Base-by-base conservation (phyloP, 495 filamentous ascomycete species). In the Poronia punctata region DNA sequence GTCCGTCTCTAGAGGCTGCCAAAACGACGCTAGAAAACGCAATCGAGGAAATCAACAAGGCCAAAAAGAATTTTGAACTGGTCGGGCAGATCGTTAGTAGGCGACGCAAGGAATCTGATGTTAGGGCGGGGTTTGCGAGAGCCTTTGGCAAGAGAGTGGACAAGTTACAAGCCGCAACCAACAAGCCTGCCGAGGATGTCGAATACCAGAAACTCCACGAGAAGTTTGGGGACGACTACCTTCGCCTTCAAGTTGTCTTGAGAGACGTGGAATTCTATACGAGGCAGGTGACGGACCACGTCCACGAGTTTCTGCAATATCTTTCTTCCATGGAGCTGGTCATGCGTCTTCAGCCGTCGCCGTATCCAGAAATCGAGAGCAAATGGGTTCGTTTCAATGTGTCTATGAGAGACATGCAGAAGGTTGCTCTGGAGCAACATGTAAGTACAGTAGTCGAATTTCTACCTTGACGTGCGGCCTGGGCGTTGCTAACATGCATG, bases 191-290 rank as follows among this genome's bases (percentile, higher is more conserved):
- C 19, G 84, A 94, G 33, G 92, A 98, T 57, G 74, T 78, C 19
- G 78, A 77, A 7, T 98, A 92, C 54, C 70, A 80, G 38, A 74
- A 78, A 38, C 60, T 93, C 9, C 72, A 86, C 32, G 79, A 90
- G 49, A 81, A 75, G 46, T 93, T 88, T 50, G 78, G 80, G n/a
- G 80, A 88, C 38, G 86, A 93, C 53, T 95, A 82, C 58, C 80
- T 94, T 52, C 80, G 86, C 44, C 68, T 96, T 21, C 88, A 96
- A 53, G 80, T 97, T 28, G 83, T 95, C 18, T 74, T 94, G 57
- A 76, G 88, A 30, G 92, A 99, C 60, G 80, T 94, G 10, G 84
- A 94, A 52, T 83, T 74, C 52, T 99, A 97, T 63, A 83, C 83
- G 2, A 71, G 75, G 2, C 78, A 84, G 26, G 76, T 81, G 0